phyloP scores from a whole-genome alignment of 352 stramenopile genomes.

The Thraustotheca clavata region DNA sequence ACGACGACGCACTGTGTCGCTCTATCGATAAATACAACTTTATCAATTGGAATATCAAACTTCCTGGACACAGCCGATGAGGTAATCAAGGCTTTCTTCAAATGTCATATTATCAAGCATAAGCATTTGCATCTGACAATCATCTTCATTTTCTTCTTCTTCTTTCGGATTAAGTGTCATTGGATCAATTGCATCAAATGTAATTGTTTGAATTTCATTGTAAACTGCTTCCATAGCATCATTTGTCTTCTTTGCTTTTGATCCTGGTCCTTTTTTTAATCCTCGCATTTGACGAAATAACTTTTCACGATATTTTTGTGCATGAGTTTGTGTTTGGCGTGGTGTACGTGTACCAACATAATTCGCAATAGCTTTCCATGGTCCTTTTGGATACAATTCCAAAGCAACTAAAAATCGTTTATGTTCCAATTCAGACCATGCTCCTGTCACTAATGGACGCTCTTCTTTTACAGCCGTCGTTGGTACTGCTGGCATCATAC shows the following conservation, averaged over 20 bases:
- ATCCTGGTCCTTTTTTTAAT: not conserved
- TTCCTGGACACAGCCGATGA: slow-evolving; percentile 5
- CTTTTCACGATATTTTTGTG: slow-evolving; percentile 20
- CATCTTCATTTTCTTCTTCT: not conserved
- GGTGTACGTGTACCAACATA: slow-evolving; percentile 13
- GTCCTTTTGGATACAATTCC: slow-evolving; percentile 9
- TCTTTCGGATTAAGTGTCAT: not conserved
- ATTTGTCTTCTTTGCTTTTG: not conserved
- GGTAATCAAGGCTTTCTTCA: not conserved
- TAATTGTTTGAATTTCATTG: slow-evolving; percentile 1
- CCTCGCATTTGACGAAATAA: not conserved
- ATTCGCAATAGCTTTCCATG: slow-evolving; percentile 13
- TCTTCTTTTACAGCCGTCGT: slow-evolving; percentile 4
- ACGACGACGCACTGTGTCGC: slow-evolving; percentile 3
- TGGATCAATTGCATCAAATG: not conserved
- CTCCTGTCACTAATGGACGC: not conserved
- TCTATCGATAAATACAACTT: slow-evolving; percentile 1
- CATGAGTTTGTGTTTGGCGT: slow-evolving; percentile 7
- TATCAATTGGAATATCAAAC: not conserved
- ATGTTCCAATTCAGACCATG: slow-evolving; percentile 3
- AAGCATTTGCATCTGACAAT: slow-evolving; percentile 6
- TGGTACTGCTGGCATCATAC: not conserved
- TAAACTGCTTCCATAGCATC: slow-evolving; percentile 1
- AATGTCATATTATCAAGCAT: slow-evolving; percentile 11
- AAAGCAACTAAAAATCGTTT: slow-evolving; percentile 12